Evolutionary conservation across 108 stramenopile species (phyloP), one percentile per base, ranked within the genome.

Genomic region (Nitzschia sp.): DNA sequence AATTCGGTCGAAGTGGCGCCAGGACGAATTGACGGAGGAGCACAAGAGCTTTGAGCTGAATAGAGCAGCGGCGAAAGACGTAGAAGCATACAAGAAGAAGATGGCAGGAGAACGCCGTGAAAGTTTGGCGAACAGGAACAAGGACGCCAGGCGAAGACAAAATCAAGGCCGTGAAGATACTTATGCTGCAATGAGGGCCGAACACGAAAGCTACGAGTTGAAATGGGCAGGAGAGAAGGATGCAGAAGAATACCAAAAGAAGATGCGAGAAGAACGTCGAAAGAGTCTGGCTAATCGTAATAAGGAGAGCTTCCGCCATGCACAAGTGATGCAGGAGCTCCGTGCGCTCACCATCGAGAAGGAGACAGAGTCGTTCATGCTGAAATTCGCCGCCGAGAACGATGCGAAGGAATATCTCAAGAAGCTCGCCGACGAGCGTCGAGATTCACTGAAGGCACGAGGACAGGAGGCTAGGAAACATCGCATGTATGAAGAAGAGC

Each of bases 361-460:
- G 52, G 93, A 91, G 75, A 75, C 86, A 31, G 90, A 94, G 72
- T 85, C 85, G 1, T 87, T 65, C 63, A 79, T 86, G 78, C 62
- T 90, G 47, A 91, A 91, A 48, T 91, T 89, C 82, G 85, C 87
- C 9, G 93, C 75, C 1, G 85, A 91, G 44, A 72, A 87, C 57
- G 93, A 94, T 63, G 87, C 76, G 2, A 85, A 88, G 56, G 77
- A 52, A 29, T 91, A 94, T 58, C 47, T 86, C 8, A 45, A 52
- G 21, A 69, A 88, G 27, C 31, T 78, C 28, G 81, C 79, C 58
- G 76, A 90, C 63, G 81, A 88, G 45, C 77, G 90, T 5, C 79
- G 90, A 25, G 60, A 88, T 59, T 89, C 87, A 9, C 68, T 91
- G 31, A 77, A 79, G 25, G 72, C 76, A 27, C 83, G 93, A 15